These are phyloP conservation scores for Zasmidium angulare DNA, from an alignment of 2,329 filamentous ascomycete species.

Conservation along the genomic window DNA sequence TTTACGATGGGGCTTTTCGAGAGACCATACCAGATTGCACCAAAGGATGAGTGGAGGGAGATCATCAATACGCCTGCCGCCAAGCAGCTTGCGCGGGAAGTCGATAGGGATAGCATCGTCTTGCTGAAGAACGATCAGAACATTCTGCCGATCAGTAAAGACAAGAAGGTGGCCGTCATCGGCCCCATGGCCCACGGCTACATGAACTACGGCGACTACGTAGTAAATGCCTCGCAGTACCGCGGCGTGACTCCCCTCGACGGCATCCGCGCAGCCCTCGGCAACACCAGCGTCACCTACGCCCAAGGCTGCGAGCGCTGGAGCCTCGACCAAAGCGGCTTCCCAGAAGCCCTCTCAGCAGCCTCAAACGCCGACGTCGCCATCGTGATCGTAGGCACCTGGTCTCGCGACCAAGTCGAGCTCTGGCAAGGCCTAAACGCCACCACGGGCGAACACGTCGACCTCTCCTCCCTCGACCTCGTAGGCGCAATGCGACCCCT, in stretches of 20 bases:
- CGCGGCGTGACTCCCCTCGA: constrained; percentile 69
- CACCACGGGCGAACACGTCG: constrained; percentile 73
- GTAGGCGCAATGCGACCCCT: constrained; percentile 69
- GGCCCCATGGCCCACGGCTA: constrained; percentile 72
- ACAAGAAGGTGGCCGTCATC: constrained; percentile 66
- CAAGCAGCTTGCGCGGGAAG: constrained; percentile 60
- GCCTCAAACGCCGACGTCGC: constrained; percentile 69
- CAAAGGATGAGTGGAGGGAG: constrained; percentile 54
- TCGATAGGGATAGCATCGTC: constrained; percentile 69
- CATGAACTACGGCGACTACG: constrained; percentile 75
- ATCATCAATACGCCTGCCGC: constrained; percentile 63
- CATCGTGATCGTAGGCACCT: constrained; percentile 72
- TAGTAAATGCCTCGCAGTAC: constrained; percentile 63
- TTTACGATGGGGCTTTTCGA: constrained; percentile 72
- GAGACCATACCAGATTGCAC: constrained; percentile 62
- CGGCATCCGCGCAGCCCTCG: constrained; percentile 62
- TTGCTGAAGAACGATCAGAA: constrained; percentile 69
- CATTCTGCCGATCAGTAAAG: constrained; percentile 64
- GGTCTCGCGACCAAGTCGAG: constrained; percentile 70
- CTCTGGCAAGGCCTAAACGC: constrained; percentile 71
- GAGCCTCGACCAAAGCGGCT: constrained; percentile 68
- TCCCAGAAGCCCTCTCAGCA: constrained; percentile 64
- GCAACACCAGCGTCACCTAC: constrained; percentile 61
- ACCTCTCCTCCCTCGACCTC: constrained; percentile 62
- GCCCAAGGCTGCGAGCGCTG: constrained; percentile 71